Percentiles rank a stretch among this genome's conserved stretches.
Conservation (phyloP, 208 protist species). For the Zelonia costaricensis region DNA sequence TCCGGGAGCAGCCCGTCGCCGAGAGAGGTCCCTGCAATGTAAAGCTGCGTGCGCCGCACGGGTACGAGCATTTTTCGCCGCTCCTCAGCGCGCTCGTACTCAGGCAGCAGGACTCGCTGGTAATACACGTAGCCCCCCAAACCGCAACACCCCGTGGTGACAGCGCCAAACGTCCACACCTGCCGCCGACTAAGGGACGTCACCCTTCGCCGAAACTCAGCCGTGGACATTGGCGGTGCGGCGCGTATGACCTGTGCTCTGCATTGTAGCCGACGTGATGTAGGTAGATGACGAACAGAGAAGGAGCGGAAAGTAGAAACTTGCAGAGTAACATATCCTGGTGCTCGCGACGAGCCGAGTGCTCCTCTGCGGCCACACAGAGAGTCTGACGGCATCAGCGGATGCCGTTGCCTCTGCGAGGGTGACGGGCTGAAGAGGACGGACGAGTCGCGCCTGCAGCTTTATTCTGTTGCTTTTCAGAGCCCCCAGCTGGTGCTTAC, state of each 20-base stretch:
- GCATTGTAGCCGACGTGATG: no score
- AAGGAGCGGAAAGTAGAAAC: no score
- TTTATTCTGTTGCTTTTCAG: no score
- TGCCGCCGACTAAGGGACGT: slow-evolving; percentile 55
- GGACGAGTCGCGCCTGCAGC: no score
- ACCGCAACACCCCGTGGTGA: slow-evolving; percentile 23
- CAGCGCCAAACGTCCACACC: slow-evolving; percentile 28
- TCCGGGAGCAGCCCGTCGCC: slow-evolving; percentile 29
- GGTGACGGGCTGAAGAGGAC: no score
- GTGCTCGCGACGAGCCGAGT: no score
- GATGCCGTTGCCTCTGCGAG: no score
- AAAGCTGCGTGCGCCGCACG: slow-evolving; percentile 47
- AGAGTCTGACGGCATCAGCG: no score
- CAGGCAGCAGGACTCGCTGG: slow-evolving; percentile 37
- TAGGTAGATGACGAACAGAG: no score
- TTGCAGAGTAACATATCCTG: no score
- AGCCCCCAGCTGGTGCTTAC: no score
- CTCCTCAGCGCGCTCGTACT: slow-evolving; percentile 18
- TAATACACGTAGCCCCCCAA: slow-evolving; percentile 56
- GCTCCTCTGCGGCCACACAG: no score
- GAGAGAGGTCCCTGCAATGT: slow-evolving; percentile 45
- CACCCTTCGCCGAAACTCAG: slow-evolving; percentile 31
- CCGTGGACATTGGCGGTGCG: slow-evolving; percentile 24
- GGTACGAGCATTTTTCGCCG: slow-evolving; percentile 28
- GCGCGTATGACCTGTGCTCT: not conserved